Evolutionary conservation across 345 rosid genomes (phyloP), one percentile per base, ranked within the genome.

Genomic region (Gynandropsis gynandra): DNA sequence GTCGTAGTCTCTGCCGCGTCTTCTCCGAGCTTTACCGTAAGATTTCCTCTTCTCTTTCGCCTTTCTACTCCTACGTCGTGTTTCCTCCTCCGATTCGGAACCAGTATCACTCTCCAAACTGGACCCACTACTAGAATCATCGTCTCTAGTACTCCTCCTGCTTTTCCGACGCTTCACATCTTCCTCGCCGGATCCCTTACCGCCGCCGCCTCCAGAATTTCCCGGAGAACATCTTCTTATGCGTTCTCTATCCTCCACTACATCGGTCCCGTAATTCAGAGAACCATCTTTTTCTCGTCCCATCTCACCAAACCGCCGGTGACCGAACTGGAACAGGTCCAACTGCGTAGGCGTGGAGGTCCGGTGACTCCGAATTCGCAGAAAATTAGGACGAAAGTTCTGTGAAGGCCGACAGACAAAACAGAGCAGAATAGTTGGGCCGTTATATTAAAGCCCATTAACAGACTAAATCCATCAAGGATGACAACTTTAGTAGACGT

Each of bases 11-110:
- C 63, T 61, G 16, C 74, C 60, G 58, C 58, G 56, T 48, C 75
- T 64, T 45, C 66, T 66, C 41, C 72, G 61, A 34, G 69, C 71
- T 53, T 51, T 60, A 62, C 74, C 48, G 56, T 61, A 52, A 53
- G 71, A 68, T 50, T 69, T 69, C 19, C 62, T 52, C 52, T 61
- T 76, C 44, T 62, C 64, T 52, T 46, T 66, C 13, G 33, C 16
- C 8, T 53, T 74, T 43, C 68, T 67, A 33, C 63, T 69, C 53
- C 54, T 43, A 31, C 58, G 65, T 52, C 53, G 63, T 32, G 71
- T 36, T 66, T 63, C 76, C 32, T 64, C 72, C 10, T 58, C 72
- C 1, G 83, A 66, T 9, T 54, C 72, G 12, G 71, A 62, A 1
- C 40, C 68, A 18, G 57, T 42, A 3, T 52, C 58, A 37, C 62